Evolutionary conservation across 2,329 filamentous ascomycete species (phyloP).

Genomic region (Shiraia sp.): DNA sequence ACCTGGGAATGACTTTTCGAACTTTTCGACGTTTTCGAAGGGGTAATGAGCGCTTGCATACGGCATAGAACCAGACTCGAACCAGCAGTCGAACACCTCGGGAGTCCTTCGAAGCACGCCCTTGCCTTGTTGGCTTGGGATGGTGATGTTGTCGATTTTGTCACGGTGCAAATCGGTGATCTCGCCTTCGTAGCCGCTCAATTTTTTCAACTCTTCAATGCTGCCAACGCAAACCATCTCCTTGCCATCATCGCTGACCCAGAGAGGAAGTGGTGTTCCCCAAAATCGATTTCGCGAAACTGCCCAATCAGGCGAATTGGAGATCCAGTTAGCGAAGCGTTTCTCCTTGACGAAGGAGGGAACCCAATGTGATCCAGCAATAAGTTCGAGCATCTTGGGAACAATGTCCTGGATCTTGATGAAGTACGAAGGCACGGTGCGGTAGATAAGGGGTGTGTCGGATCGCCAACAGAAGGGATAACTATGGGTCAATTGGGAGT

Average conservation of each 20-base stretch:
- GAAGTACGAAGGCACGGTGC: conserved; percentile 93
- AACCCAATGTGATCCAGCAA: conserved; percentile 89
- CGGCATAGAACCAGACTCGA: conserved; percentile 94
- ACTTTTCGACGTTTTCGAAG: conserved; percentile 83
- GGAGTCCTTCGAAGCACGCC: conserved; percentile 78
- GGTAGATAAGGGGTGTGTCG: conserved; percentile 92
- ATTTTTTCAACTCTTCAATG: conserved; percentile 77
- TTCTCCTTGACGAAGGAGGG: conserved; percentile 88
- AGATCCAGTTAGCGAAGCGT: conserved; percentile 89
- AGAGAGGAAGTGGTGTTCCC: conserved; percentile 90
- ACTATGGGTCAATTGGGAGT: conserved; percentile 86
- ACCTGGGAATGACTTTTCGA: conserved; percentile 80
- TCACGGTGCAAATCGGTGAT: conserved; percentile 87
- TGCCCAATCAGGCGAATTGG: conserved; percentile 92
- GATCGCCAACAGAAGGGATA: conserved; percentile 94
- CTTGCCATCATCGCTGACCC: conserved; percentile 87
- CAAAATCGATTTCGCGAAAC: conserved; percentile 92
- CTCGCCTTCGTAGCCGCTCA: conserved; percentile 85
- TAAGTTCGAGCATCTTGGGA: conserved; percentile 86
- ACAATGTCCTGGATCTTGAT: conserved; percentile 83
- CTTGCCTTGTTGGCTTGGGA: conserved; percentile 86
- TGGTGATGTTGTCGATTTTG: conserved; percentile 91
- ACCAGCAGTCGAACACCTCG: conserved; percentile 97
- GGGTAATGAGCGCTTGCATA: conserved; percentile 91
- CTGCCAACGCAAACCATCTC: conserved; percentile 88